These are phyloP conservation scores for Yarrowia sp. DNA, from an alignment of 805 yeast genomes.

Conservation along the genomic window DNA sequence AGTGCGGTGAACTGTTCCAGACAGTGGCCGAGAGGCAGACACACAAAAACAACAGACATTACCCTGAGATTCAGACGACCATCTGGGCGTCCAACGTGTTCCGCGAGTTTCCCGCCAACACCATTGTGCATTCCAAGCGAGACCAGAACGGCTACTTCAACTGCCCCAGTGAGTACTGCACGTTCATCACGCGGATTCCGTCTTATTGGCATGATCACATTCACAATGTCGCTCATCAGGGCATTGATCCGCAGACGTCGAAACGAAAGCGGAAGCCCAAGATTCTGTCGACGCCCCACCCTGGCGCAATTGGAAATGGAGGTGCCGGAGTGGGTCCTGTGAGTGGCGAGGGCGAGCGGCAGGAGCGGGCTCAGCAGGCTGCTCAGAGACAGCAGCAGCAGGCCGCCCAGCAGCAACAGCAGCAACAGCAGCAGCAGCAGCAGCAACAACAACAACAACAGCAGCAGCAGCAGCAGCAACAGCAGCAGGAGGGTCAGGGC, in stretches of 20 bases:
- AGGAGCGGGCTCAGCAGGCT: constrained; percentile 16
- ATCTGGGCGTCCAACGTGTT: constrained; percentile 29
- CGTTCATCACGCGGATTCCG: constrained; percentile 34
- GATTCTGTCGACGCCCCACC: constrained; percentile 13
- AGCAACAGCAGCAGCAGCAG: constrained; percentile 1
- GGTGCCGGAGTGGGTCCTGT: constrained; percentile 21
- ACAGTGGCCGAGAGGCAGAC: constrained; percentile 34
- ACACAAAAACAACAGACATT: constrained; percentile 34
- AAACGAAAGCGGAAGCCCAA: constrained; percentile 26
- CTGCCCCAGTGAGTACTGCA: constrained; percentile 32
- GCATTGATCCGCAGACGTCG: constrained; percentile 33
- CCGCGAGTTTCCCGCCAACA: constrained; percentile 29
- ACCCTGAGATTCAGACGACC: constrained; percentile 29
- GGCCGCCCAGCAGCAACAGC: constrained; percentile 4
- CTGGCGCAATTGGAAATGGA: constrained; percentile 10
- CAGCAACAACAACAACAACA: background rate
- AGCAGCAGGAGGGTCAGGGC: background rate
- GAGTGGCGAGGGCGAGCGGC: constrained; percentile 13
- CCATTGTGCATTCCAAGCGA: constrained; percentile 28
- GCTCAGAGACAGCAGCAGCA: constrained; percentile 18
- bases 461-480: background rate
- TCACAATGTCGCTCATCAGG: constrained; percentile 32
- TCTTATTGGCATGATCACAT: constrained; percentile 34
- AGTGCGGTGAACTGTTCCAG: constrained; percentile 32
- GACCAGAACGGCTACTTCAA: constrained; percentile 32